Evolutionary conservation across 306 rosid genomes (phyloP).

Genomic region (Quercus wislizeni): DNA sequence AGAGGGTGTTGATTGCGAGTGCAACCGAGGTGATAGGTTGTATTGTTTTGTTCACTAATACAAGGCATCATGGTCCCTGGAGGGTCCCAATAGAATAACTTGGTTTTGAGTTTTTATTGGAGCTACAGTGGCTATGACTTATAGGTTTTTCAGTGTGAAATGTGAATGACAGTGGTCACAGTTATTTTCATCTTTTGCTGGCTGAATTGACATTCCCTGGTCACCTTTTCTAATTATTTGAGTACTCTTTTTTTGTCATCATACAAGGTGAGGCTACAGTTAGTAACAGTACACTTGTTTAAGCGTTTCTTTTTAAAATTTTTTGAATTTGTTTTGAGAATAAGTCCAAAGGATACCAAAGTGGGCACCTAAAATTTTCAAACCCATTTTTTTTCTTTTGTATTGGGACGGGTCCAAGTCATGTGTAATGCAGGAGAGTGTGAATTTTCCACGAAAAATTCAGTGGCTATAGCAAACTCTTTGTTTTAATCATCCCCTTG

Average conservation of each 20-base stretch:
- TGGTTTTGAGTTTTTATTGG: background rate
- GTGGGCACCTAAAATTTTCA: too few relatives aligned
- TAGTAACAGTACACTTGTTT: slow-evolving; percentile 1
- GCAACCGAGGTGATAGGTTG: background rate
- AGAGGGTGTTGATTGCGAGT: slow-evolving; percentile 1
- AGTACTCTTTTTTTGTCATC: slow-evolving; percentile 47
- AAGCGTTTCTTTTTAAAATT: background rate
- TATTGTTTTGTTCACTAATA: slow-evolving; percentile 16
- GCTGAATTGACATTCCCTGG: slow-evolving; percentile 49
- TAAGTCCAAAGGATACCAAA: too few relatives aligned
- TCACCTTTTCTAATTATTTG: slow-evolving; percentile 43
- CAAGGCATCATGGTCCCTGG: slow-evolving; percentile 16
- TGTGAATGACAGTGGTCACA: slow-evolving; percentile 41
- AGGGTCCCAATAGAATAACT: slow-evolving; percentile 14
- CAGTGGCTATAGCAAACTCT: too few relatives aligned
- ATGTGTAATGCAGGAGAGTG: too few relatives aligned
- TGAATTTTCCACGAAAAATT: too few relatives aligned
- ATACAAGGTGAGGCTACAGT: slow-evolving; percentile 17
- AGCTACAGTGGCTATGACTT: slow-evolving; percentile 35
- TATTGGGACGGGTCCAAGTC: too few relatives aligned
- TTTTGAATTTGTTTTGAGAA: too few relatives aligned
- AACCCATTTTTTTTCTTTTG: too few relatives aligned
- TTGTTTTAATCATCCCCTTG: too few relatives aligned
- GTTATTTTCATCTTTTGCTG: slow-evolving; percentile 48
- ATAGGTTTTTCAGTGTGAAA: slow-evolving; percentile 38